Base-by-base conservation (phyloP, 2,329 filamentous ascomycete species). In the Fusarium veterinarium region DNA sequence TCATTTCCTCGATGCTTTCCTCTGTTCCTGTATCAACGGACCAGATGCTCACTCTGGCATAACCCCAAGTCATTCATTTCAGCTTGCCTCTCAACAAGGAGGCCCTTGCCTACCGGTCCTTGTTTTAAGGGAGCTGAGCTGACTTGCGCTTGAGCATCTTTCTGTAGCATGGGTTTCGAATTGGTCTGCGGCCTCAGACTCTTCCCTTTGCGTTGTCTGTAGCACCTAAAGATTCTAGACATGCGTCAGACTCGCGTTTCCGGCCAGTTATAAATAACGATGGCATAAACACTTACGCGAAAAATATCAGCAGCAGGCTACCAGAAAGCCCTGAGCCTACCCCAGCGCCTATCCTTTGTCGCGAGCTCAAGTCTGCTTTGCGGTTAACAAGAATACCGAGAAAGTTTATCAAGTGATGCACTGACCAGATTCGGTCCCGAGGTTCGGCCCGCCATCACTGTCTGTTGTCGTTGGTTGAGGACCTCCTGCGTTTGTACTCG, bases 221-320 rank as follows among this genome's bases (percentile, higher is more conserved):
- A 72, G 41, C 68, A 74, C 11, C 62, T 61, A 42, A 70, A 72
- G 30, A 64, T 53, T 41, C 62, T 64, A 38, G 14, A 45, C 33
- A 30, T 14, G 35, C 7, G 42, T 70, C 14, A 63, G 68, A 59
- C 19, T 33, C 20, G 23, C 31, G 48, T 61, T 23, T 30, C 30
- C 13, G 9, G 17, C 12, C 37, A n/a, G 17, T 38, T 25, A 40
- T 12, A 35, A 38, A 28, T 13, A 17, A n/a, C 35, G 16, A 5
- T 45, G 23, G n/a, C 14, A 33, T 25, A 17, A 48, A n/a, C n/a
- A 60, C 71, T 61, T 37, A 53, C 53, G 30, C 48, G 19, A 75
- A 67, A 58, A 75, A 67, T 20, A 66, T 51, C n/a, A 74, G 19
- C 20, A 70, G 30, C 19, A 75, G 57, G 5, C 57, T 38, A 8